These are phyloP conservation scores for Phytophthora nicotianae DNA, from an alignment of 352 stramenopile genomes.

Conservation along the genomic window DNA sequence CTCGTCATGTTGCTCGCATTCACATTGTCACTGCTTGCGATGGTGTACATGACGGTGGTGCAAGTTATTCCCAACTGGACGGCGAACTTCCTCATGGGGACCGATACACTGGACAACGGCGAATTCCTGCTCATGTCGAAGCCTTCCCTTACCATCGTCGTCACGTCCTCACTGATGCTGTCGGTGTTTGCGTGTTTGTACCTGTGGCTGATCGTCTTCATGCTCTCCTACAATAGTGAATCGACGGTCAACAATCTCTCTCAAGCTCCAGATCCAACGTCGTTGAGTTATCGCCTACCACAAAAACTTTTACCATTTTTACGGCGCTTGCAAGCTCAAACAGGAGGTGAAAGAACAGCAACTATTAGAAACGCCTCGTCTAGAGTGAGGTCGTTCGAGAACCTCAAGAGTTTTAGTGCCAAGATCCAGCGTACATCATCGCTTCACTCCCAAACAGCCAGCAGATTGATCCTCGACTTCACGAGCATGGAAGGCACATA, in stretches of 20 bases:
- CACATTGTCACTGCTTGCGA: constrained; percentile 31
- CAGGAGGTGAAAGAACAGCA: neutral
- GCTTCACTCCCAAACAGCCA: constrained; percentile 18
- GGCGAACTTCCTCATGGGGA: constrained; percentile 54
- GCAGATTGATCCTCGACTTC: constrained; percentile 34
- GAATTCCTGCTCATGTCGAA: constrained; percentile 54
- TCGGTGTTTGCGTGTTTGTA: constrained; percentile 42
- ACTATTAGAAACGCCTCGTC: neutral
- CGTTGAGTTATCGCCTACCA: constrained; percentile 17
- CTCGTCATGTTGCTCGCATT: constrained; percentile 50
- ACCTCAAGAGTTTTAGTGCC: constrained; percentile 7
- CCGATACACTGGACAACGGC: constrained; percentile 43
- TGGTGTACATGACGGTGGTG: constrained; percentile 46
- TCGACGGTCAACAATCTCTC: constrained; percentile 25
- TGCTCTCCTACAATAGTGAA: constrained; percentile 39
- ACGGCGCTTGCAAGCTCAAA: constrained; percentile 20
- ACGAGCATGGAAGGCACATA: constrained; percentile 43
- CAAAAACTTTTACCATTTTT: constrained; percentile 25
- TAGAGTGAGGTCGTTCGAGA: constrained; percentile 14
- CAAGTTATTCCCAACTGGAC: constrained; percentile 48
- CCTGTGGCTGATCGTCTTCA: constrained; percentile 39
- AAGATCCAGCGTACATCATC: constrained; percentile 20
- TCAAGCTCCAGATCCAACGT: constrained; percentile 22
- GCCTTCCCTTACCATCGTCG: constrained; percentile 32
- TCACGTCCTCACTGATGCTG: constrained; percentile 38